A percentile compares a stretch with the other conserved stretches of the same genome.
These are phyloP conservation scores for Phytophthora rubi DNA, from an alignment of 352 stramenopile genomes.

Conservation along the genomic window DNA sequence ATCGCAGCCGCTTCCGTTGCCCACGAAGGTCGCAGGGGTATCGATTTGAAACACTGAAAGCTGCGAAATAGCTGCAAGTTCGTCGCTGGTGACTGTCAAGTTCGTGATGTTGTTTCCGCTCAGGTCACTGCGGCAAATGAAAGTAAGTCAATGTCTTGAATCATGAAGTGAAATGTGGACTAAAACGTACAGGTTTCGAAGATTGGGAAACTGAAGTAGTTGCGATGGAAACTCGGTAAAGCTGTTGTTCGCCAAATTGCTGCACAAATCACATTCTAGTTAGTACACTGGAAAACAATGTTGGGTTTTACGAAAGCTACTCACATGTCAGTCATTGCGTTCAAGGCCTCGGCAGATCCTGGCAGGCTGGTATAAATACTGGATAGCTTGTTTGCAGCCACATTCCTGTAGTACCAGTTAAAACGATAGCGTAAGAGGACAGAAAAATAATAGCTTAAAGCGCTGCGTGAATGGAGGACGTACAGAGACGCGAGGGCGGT, in stretches of 20 bases:
- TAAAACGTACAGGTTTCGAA: slow-evolving; percentile 50
- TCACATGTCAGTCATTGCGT: slow-evolving; percentile 40
- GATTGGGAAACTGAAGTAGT: slow-evolving; percentile 49
- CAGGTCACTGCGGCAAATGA: slow-evolving; percentile 36
- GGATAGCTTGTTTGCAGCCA: slow-evolving; percentile 41
- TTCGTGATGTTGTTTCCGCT: slow-evolving; percentile 52
- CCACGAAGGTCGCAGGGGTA: not conserved
- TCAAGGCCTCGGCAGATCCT: slow-evolving; percentile 23
- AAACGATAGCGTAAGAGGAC: not conserved
- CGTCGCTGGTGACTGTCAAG: slow-evolving; percentile 44
- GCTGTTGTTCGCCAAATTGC: slow-evolving; percentile 54
- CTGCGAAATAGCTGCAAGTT: slow-evolving; percentile 41
- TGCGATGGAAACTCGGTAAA: slow-evolving; percentile 47
- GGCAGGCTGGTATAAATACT: slow-evolving; percentile 42
- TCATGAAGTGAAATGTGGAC: not conserved
- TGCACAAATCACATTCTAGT: slow-evolving; percentile 18
- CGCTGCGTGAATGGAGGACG: not conserved
- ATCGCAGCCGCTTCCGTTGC: slow-evolving; percentile 24
- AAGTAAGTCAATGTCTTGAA: not conserved
- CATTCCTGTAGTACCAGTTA: slow-evolving; percentile 22
- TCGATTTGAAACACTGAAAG: slow-evolving; percentile 44
- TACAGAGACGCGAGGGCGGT: slow-evolving; percentile 34
- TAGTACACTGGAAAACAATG: slow-evolving; percentile 5
- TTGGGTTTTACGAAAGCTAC: not conserved
- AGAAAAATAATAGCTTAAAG: not conserved